phyloP scores from a whole-genome alignment of 2,329 filamentous ascomycete species.

The Cercospora citrullina region DNA sequence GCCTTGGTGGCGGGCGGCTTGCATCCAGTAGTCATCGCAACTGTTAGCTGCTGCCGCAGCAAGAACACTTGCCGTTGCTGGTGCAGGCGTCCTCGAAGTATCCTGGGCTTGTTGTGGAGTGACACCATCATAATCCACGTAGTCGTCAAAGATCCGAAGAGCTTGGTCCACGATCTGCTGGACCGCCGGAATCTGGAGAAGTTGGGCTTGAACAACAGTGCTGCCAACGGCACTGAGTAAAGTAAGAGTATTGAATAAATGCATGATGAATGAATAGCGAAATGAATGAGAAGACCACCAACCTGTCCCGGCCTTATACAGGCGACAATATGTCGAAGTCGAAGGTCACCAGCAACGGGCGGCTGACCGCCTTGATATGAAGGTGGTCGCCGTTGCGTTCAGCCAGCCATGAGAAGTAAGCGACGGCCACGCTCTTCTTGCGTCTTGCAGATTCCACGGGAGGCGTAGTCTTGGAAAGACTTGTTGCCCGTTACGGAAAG shows the following conservation, averaged over 20 bases:
- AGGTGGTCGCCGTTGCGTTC: constrained; percentile 2
- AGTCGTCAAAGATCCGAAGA: constrained; percentile 10
- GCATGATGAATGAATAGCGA: constrained; percentile 16
- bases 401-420: constrained; percentile 6
- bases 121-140: background rate
- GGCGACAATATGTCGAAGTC: constrained; percentile 6
- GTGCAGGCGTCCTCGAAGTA: background rate
- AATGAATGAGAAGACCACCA: background rate
- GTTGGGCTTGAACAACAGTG: constrained; percentile 19
- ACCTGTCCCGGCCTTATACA: constrained; percentile 12
- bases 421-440: background rate
- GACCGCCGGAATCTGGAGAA: constrained; percentile 13
- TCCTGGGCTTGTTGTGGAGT: constrained; percentile 3
- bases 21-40: constrained; percentile 43
- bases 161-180: constrained; percentile 7
- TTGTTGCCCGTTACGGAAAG: constrained; percentile 6
- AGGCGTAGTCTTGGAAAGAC: constrained; percentile 1
- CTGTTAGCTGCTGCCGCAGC: constrained; percentile 5
- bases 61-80: background rate
- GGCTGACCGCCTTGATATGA: constrained; percentile 10
- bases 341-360: constrained; percentile 7
- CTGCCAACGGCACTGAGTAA: constrained; percentile 23
- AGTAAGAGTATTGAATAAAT: constrained; percentile 18
- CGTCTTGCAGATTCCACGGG: background rate
- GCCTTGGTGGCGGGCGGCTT: constrained; percentile 51